A percentile compares a stretch with the other conserved stretches of the same genome.
phyloP scores from a whole-genome alignment of 805 yeast genomes.

The Lipomyces yamanashiensis region DNA sequence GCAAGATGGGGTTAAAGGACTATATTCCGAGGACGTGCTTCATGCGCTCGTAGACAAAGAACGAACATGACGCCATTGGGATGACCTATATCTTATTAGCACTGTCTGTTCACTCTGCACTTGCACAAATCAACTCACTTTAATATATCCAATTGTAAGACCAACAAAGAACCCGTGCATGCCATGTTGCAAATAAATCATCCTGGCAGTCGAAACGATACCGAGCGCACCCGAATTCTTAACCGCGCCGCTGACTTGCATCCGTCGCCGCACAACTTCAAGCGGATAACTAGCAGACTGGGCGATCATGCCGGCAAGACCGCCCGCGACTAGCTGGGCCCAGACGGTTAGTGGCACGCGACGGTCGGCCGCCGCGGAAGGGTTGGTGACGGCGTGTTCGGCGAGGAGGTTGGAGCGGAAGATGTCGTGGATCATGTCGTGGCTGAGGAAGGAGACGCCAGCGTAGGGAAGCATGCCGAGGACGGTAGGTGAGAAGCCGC shows the following conservation, averaged over 20 bases:
- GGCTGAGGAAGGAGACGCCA: constrained; percentile 94
- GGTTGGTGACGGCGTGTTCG: constrained; percentile 48
- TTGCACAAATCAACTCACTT: constrained; percentile 52
- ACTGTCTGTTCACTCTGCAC: neutral
- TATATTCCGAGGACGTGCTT: constrained; percentile 71
- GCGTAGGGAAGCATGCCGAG: constrained; percentile 98
- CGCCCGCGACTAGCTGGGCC: constrained; percentile 95
- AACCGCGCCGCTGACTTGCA: constrained; percentile 88
- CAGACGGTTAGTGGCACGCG: constrained; percentile 78
- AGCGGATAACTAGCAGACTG: constrained; percentile 97
- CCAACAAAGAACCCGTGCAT: constrained; percentile 91
- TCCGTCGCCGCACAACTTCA: constrained; percentile 89
- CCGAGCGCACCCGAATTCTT: constrained; percentile 35
- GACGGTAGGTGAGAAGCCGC: constrained; percentile 93
- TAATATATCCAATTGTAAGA: constrained; percentile 89
- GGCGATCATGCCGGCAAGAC: constrained; percentile 91
- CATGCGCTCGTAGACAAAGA: constrained; percentile 88
- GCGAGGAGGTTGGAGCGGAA: constrained; percentile 66
- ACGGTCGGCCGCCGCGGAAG: constrained; percentile 24
- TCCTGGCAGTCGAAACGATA: constrained; percentile 58
- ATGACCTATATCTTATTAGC: constrained; percentile 43
- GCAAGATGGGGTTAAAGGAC: neutral
- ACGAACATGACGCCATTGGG: constrained; percentile 97
- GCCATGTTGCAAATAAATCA: constrained; percentile 76
- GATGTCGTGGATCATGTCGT: constrained; percentile 86